phyloP scores from a whole-genome alignment of 768 basidiomycete species.

The Vararia minispora region DNA sequence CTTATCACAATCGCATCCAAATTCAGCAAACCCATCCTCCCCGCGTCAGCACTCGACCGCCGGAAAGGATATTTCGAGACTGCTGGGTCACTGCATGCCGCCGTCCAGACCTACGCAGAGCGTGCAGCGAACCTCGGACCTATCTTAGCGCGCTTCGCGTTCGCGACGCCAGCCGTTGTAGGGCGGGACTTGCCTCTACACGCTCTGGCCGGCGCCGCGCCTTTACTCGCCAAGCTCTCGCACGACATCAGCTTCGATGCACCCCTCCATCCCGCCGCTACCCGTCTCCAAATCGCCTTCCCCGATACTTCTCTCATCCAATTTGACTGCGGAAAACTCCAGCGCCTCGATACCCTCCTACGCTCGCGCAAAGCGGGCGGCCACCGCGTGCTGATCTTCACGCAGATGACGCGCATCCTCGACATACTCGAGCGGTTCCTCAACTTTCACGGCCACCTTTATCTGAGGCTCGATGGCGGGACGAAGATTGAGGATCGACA shows the following conservation, averaged over 20 bases:
- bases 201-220: conserved; percentile 37
- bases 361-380: conserved; percentile 79
- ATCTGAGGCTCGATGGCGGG: conserved; percentile 88
- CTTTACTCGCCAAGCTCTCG: conserved; percentile 9
- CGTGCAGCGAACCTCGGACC: conserved; percentile 45
- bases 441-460: conserved; percentile 87
- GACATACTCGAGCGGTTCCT: conserved; percentile 92
- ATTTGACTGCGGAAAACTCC: conserved; percentile 94
- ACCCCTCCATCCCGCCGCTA: conserved; percentile 57
- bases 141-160: conserved; percentile 61
- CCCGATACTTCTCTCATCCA: conserved; percentile 83
- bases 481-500: conserved; percentile 93
- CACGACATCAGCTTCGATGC: conserved; percentile 44
- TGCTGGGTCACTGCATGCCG: conserved; percentile 27
- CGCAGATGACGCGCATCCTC: conserved; percentile 91
- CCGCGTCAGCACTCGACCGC: conserved; percentile 32
- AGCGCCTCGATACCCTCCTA: conserved; percentile 67
- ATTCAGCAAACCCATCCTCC: conserved; percentile 38
- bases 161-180: conserved; percentile 69
- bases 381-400: conserved; percentile 89
- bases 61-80: conserved; percentile 32
- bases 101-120: conserved; percentile 52
- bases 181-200: conserved; percentile 62
- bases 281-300: conserved; percentile 88
- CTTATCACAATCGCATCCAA: conserved; percentile 26